Evolutionary conservation across 2,329 filamentous ascomycete genomes (phyloP).

Genomic region (Cordyceps militaris): DNA sequence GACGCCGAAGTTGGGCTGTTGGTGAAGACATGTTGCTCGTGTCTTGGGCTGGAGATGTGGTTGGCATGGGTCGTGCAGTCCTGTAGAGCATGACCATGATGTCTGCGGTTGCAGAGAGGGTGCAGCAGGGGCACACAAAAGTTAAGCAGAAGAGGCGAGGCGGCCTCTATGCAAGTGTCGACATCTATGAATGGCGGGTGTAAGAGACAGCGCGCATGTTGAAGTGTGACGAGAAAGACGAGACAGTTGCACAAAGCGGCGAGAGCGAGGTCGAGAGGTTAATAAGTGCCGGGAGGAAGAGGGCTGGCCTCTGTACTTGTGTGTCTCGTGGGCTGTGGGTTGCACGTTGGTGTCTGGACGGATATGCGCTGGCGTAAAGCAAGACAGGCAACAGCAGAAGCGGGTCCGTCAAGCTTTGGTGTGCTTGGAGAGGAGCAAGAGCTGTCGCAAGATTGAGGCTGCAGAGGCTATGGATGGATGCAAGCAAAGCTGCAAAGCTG

Average conservation of each 20-base stretch:
- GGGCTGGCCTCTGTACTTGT: neutral
- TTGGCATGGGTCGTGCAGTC: conserved; percentile 11
- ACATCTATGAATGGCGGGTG: conserved; percentile 11
- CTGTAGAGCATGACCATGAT: conserved; percentile 11
- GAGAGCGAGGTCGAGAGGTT: conserved; percentile 7
- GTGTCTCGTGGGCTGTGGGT: conserved; percentile 4
- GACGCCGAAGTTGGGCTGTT: conserved; percentile 33
- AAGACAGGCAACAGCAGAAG: neutral
- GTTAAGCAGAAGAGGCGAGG: neutral
- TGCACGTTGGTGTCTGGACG: conserved; percentile 1
- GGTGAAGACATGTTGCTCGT: conserved; percentile 35
- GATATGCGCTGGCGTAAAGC: conserved; percentile 4
- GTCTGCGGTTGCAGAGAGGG: neutral
- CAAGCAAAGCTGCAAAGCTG: neutral
- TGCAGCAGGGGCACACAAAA: neutral
- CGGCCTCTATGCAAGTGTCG: conserved; percentile 8
- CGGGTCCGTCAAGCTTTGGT: neutral
- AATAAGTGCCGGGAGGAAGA: conserved; percentile 1
- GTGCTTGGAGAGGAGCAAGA: neutral
- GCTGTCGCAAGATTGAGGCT: neutral
- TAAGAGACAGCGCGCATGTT: conserved; percentile 5
- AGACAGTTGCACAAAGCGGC: conserved; percentile 3
- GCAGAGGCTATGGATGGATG: neutral
- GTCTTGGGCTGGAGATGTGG: conserved; percentile 21
- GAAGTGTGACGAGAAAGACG: conserved; percentile 6